Evolutionary conservation across 2,329 filamentous ascomycete species (phyloP).

Genomic region (Chrysosporium keratinophilum): DNA sequence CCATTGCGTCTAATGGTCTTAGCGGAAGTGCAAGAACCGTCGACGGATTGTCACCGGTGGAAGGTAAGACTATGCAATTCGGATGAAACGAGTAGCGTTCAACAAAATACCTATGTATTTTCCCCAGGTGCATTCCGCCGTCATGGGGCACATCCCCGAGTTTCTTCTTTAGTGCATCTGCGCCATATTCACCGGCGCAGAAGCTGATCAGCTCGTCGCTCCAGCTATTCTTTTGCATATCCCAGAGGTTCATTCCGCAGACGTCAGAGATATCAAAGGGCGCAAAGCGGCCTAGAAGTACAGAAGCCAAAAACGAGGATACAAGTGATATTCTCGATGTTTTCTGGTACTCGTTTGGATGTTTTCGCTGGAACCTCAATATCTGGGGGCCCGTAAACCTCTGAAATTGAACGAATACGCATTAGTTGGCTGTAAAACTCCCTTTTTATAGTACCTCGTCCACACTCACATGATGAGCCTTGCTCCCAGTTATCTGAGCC

Average conservation of each 20-base stretch:
- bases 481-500: slow-evolving; percentile 74
- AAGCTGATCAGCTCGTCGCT: slow-evolving; percentile 64
- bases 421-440: not conserved
- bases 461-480: slow-evolving; percentile 77
- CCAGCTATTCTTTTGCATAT: slow-evolving; percentile 65
- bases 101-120: slow-evolving; percentile 68
- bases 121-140: slow-evolving; percentile 67
- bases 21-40: slow-evolving; percentile 88
- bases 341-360: slow-evolving; percentile 68
- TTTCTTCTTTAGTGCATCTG: slow-evolving; percentile 60
- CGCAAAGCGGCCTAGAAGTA: slow-evolving; percentile 75
- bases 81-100: slow-evolving; percentile 63
- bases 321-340: slow-evolving; percentile 85
- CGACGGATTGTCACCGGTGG: slow-evolving; percentile 91
- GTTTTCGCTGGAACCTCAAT: slow-evolving; percentile 68
- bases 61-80: slow-evolving; percentile 68
- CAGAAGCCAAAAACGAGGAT: slow-evolving; percentile 85
- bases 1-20: slow-evolving; percentile 80
- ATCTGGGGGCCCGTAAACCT: slow-evolving; percentile 98
- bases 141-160: slow-evolving; percentile 71
- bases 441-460: not conserved
- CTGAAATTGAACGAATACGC: slow-evolving; percentile 33
- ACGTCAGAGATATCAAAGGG: slow-evolving; percentile 91
- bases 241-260: slow-evolving; percentile 95
- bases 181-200: slow-evolving; percentile 55